Conservation (phyloP, 2,329 filamentous ascomycete species). For the Sclerotinia spermophila region DNA sequence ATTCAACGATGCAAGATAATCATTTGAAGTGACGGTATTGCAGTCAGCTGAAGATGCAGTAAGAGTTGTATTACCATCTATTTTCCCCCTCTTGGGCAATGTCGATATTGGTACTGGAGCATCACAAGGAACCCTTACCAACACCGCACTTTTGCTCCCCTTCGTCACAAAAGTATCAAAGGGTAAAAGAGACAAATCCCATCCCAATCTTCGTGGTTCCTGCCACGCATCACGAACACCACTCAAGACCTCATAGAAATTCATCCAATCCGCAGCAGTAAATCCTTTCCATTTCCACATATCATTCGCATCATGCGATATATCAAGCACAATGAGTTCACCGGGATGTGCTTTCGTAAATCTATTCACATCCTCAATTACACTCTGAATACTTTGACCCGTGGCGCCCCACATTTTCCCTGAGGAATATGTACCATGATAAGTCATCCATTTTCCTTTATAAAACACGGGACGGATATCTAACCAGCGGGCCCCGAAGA, state of each 20-base stretch:
- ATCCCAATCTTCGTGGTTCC: neutral
- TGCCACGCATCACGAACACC: conserved; percentile 27
- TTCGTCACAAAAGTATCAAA: conserved; percentile 26
- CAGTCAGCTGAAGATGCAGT: neutral
- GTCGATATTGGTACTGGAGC: conserved; percentile 12
- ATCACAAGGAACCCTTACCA: conserved; percentile 23
- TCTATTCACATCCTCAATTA: conserved; percentile 27
- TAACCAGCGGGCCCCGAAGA: conserved; percentile 25
- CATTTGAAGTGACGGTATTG: neutral
- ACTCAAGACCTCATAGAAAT: conserved; percentile 20
- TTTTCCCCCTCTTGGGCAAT: neutral
- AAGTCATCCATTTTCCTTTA: conserved; percentile 22
- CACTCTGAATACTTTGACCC: conserved; percentile 23
- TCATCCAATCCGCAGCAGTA: conserved; percentile 21
- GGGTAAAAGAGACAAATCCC: conserved; percentile 25
- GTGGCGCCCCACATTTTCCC: conserved; percentile 14
- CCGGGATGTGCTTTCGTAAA: conserved; percentile 28
- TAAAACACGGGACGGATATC: conserved; percentile 27
- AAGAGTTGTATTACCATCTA: neutral
- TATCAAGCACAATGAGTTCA: conserved; percentile 30
- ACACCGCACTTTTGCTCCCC: conserved; percentile 26
- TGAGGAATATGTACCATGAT: conserved; percentile 16
- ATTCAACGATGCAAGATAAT: neutral
- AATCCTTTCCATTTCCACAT: neutral
- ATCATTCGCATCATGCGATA: conserved; percentile 26